Conservation (phyloP, 208 protist genomes). For the Naegleria gruberi region DNA sequence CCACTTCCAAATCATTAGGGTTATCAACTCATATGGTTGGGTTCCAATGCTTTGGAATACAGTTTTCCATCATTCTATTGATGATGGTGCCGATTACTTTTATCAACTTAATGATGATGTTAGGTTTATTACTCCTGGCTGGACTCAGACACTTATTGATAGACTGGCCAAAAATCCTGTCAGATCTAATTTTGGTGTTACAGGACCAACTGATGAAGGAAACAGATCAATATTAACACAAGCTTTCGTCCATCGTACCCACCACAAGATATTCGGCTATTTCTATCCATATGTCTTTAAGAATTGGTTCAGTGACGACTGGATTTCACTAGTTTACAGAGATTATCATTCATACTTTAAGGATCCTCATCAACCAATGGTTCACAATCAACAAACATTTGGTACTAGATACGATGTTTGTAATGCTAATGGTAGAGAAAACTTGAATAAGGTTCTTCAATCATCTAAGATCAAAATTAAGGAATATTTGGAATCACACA, state of each 20-base stretch:
- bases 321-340: conserved; percentile 13
- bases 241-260: not conserved
- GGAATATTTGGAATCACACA: not conserved
- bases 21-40: not conserved
- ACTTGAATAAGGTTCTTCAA: not conserved
- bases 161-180: not conserved
- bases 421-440: not conserved
- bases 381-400: not conserved
- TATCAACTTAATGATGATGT: conserved; percentile 20
- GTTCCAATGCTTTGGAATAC: conserved; percentile 13
- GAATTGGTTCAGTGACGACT: conserved; percentile 21
- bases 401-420: conserved; percentile 17
- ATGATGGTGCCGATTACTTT: conserved; percentile 8
- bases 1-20: not conserved
- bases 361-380: not conserved
- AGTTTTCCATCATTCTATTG: conserved; percentile 14
- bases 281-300: conserved; percentile 18
- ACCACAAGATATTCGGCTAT: conserved; percentile 12
- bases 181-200: not conserved
- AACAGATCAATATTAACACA: not conserved
- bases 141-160: not conserved
- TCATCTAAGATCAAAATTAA: not conserved
- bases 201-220: not conserved
- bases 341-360: not conserved
- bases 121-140: not conserved